phyloP scores from a whole-genome alignment of 129 eudicot species.

The Scalesia atractyloides region DNA sequence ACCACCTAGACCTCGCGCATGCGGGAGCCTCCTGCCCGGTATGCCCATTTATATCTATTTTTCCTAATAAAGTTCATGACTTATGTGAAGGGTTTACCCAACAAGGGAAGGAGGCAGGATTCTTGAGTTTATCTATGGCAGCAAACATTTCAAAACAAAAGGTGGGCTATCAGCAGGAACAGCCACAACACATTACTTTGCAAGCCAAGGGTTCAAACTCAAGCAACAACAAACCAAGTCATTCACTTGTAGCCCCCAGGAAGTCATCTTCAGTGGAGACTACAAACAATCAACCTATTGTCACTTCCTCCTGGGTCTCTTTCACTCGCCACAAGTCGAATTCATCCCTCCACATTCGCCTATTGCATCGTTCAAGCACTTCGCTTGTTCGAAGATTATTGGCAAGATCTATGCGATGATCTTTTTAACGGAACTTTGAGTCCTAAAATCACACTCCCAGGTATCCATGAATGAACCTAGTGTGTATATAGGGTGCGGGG shows the following conservation, averaged over 20 bases:
- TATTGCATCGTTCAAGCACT: constrained; percentile 74
- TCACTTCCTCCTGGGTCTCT: constrained; percentile 80
- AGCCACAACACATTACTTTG: constrained; percentile 77
- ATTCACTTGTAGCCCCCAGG: constrained; percentile 77
- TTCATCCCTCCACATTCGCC: constrained; percentile 74
- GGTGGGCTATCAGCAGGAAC: constrained; percentile 73
- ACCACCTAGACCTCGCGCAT: no score
- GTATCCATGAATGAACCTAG: background rate
- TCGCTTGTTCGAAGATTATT: constrained; percentile 52
- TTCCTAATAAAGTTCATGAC: background rate
- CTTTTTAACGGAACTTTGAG: constrained; percentile 59
- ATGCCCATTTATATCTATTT: background rate
- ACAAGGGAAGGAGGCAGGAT: constrained; percentile 66
- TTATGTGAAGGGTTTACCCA: constrained; percentile 60
- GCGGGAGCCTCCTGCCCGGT: no score
- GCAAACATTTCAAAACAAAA: constrained; percentile 65
- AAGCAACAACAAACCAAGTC: constrained; percentile 54
- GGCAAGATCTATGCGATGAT: constrained; percentile 58
- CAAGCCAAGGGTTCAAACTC: constrained; percentile 62
- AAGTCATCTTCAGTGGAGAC: constrained; percentile 71
- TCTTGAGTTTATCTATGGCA: constrained; percentile 76
- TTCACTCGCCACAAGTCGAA: constrained; percentile 49
- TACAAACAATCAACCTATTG: constrained; percentile 75
- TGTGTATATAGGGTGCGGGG: no score
- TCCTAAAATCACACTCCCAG: constrained; percentile 43